phyloP scores from a whole-genome alignment of 2,329 filamentous ascomycete species.

The Claviceps paspali region DNA sequence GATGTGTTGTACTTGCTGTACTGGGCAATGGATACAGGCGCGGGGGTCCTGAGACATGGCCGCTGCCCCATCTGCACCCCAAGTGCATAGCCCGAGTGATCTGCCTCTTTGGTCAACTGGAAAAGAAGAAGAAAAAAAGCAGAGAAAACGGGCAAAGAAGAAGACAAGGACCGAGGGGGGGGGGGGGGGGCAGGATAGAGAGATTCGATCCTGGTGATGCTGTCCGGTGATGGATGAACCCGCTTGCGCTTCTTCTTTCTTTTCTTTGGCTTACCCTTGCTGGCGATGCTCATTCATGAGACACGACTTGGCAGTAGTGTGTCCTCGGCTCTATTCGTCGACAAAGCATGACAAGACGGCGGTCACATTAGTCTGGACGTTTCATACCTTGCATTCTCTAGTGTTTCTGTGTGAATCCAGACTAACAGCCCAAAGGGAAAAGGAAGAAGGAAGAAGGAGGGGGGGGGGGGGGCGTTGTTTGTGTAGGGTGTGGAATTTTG shows the following conservation, averaged over 20 bases:
- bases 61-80: conserved; percentile 36
- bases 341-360: not conserved
- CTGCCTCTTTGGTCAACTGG: conserved; percentile 15
- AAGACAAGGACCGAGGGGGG: too few species aligned
- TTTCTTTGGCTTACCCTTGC: conserved; percentile 27
- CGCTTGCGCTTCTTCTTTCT: not conserved
- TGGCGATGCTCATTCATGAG: conserved; percentile 27
- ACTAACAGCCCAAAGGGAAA: too few species aligned
- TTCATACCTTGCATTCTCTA: too few species aligned
- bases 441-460: too few species aligned
- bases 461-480: too few species aligned
- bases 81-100: conserved; percentile 39
- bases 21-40: conserved; percentile 19
- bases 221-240: too few species aligned
- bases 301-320: conserved; percentile 33
- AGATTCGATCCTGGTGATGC: too few species aligned
- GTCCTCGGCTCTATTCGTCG: conserved; percentile 19
- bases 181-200: too few species aligned
- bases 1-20: conserved; percentile 18
- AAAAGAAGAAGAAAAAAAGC: not conserved
- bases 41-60: conserved; percentile 16
- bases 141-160: not conserved
- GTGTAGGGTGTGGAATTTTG: too few species aligned
- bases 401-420: too few species aligned
- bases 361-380: not conserved